phyloP scores from a whole-genome alignment of 2,329 filamentous ascomycete species.

The Corynespora cassiicola region DNA sequence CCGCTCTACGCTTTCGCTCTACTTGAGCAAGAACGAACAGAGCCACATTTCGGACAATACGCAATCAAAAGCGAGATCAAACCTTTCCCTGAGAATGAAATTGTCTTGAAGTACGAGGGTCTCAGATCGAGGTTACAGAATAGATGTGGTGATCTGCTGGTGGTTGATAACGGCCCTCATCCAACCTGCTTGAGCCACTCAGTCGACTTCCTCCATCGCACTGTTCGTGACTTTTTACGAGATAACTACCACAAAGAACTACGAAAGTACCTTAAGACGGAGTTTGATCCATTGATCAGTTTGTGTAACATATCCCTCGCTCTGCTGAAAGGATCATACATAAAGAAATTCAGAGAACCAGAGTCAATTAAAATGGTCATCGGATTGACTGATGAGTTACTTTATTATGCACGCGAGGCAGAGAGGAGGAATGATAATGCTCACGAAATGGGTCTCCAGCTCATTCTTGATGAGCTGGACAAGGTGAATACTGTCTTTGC shows the following conservation, averaged over 20 bases:
- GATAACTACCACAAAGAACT: conserved; percentile 10
- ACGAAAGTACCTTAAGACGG: background rate
- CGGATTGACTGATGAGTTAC: conserved; percentile 10
- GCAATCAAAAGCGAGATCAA: conserved; percentile 2
- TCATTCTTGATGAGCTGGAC: conserved; percentile 15
- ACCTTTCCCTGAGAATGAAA: background rate
- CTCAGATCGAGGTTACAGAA: conserved; percentile 13
- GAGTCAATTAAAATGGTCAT: background rate
- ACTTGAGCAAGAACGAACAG: conserved; percentile 9
- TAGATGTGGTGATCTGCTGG: conserved; percentile 24
- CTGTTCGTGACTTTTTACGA: conserved; percentile 21
- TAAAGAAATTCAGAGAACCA: conserved; percentile 1
- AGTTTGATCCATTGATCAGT: conserved; percentile 8
- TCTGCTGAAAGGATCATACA: conserved; percentile 10
- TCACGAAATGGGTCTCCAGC: background rate
- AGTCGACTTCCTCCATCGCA: conserved; percentile 24
- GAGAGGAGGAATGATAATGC: background rate
- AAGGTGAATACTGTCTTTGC: conserved; percentile 16
- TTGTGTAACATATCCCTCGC: conserved; percentile 11
- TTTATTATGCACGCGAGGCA: conserved; percentile 13
- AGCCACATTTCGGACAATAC: conserved; percentile 9
- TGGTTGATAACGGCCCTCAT: conserved; percentile 14
- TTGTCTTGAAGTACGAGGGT: background rate
- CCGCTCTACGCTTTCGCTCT: conserved; percentile 14
- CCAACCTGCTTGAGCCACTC: conserved; percentile 9